Evolutionary conservation across 164 flowering plant species (phyloP), one percentile per base, ranked within the genome.

Genomic region (Vitis vinifera): DNA sequence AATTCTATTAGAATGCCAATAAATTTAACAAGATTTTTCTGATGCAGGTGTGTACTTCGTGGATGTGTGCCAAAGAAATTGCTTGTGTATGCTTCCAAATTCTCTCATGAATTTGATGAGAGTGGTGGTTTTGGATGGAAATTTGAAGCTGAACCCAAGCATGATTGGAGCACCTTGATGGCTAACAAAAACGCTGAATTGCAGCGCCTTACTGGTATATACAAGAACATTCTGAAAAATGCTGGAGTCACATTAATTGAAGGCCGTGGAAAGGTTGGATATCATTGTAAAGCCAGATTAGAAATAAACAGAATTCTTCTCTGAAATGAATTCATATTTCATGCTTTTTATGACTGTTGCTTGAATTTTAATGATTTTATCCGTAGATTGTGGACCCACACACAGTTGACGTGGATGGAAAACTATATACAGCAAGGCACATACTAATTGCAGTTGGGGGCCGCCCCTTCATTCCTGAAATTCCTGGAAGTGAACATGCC

Each of bases 41-140:
- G 13, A 44, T 83, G 73, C 74, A 95, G 99, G 65, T 95, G 99
- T 76, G 99, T 95, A 10, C 92, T 95, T 55, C 96, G 99, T 51
- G 99, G 99, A 67, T 95, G 99, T 82, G 97, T 95, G 14, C 99
- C 99, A 1, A 96, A 96, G 84, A 96, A 96, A 73, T 70, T 96
- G 44, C 88, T 96, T 37, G 98, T 96, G 8, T 90, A 89, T 48
- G 76, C 98, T 14, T 95, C 99, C 63, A 90, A 91, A 82, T 95
- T 75, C 72, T 75, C 97, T 51, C 98, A 96, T 76, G 99, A 93
- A 75, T 93, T 93, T 82, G 97, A 93, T 52, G 98, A 96, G 74
- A 93, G 97, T 71, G 48, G 73, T 78, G 97, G 95, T 62, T 96
- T 89, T 86, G 99, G 99, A 59, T 96, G 99, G 99, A 88, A 53